Base-by-base conservation (phyloP, 106 monocot species). In the Allium sativum region DNA sequence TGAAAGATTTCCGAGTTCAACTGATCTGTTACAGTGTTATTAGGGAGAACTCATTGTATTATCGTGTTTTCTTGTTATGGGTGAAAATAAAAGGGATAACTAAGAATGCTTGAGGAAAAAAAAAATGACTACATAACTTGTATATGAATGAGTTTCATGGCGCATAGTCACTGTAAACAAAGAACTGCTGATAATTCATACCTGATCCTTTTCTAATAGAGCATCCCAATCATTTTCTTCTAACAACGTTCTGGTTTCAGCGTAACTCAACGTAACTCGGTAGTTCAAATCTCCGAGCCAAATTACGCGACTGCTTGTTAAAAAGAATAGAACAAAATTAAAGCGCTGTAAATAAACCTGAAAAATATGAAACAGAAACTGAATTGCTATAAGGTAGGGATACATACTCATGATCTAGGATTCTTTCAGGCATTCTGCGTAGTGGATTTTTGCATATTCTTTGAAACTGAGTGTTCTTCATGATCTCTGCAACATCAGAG, bases 201-300 rank as follows among this genome's bases (percentile, higher is more conserved):
- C 92, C 79, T 93, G 92, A 77, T 93, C 87, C 22, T 64, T 87
- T 62, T 79, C 75, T n/a, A 93, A 77, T 31, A 93, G 81, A 20
- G 92, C 61, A 53, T 88, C 79, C 93, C 93, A 93, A 20, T 93
- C 79, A 73, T 88, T 79, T 42, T 84, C 84, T 59, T 88, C 82
- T 45, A 93, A 57, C 8, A 93, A 67, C 19, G 65, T 52, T 59
- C 67, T 75, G 16, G 93, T 79, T 45, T 84, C 77, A 12, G 75
- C 64, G 10, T 93, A 93, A 73, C 93, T 84, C 64, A 88, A 58
- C 1, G 84, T 48, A 1, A 87, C 70, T 41, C 93, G 81, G 41
- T 93, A 93, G 60, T 93, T 93, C 62, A 93, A 68, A 71, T 93
- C 93, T 3, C 98, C 91, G 15, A 98, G 63, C 98, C 98, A 98